Evolutionary conservation across 495 filamentous ascomycete genomes (phyloP).

Genomic region (Chaetomidium leptoderma): DNA sequence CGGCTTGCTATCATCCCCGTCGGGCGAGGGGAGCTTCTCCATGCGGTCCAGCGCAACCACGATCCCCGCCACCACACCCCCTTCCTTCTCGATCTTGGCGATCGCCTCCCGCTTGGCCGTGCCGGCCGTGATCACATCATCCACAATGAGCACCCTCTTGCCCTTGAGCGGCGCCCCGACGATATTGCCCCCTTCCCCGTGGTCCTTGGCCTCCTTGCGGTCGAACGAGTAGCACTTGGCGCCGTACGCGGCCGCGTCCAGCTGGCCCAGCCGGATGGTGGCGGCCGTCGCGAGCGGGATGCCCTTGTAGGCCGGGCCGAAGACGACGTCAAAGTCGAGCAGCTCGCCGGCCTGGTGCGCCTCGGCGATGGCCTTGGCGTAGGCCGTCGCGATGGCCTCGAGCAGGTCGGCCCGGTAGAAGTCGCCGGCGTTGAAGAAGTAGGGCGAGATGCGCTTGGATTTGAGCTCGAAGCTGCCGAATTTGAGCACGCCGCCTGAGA

Average conservation of each 20-base stretch:
- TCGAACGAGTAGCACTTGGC: constrained; percentile 79
- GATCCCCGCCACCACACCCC: constrained; percentile 77
- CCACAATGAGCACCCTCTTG: constrained; percentile 81
- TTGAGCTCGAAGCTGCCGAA: constrained; percentile 91
- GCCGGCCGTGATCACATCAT: constrained; percentile 94
- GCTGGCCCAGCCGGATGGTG: constrained; percentile 60
- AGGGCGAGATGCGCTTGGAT: constrained; percentile 87
- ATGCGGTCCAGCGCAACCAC: constrained; percentile 82
- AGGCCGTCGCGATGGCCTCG: constrained; percentile 68
- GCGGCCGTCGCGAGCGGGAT: constrained; percentile 79
- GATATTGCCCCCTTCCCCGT: constrained; percentile 89
- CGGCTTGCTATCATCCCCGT: constrained; percentile 48
- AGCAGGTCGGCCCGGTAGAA: constrained; percentile 76
- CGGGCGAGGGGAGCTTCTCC: constrained; percentile 65
- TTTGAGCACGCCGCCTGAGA: constrained; percentile 69
- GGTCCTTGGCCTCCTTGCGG: constrained; percentile 90
- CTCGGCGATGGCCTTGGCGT: constrained; percentile 64
- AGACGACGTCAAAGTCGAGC: constrained; percentile 62
- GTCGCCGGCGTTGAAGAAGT: constrained; percentile 94
- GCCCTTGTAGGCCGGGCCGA: constrained; percentile 94
- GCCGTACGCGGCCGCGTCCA: constrained; percentile 53
- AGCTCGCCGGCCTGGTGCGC: constrained; percentile 35
- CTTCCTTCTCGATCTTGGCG: constrained; percentile 71
- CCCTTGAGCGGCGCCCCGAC: constrained; percentile 80
- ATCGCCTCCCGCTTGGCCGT: constrained; percentile 91